Conservation (phyloP, 2,329 filamentous ascomycete species). For the Phialophora macrospora region DNA sequence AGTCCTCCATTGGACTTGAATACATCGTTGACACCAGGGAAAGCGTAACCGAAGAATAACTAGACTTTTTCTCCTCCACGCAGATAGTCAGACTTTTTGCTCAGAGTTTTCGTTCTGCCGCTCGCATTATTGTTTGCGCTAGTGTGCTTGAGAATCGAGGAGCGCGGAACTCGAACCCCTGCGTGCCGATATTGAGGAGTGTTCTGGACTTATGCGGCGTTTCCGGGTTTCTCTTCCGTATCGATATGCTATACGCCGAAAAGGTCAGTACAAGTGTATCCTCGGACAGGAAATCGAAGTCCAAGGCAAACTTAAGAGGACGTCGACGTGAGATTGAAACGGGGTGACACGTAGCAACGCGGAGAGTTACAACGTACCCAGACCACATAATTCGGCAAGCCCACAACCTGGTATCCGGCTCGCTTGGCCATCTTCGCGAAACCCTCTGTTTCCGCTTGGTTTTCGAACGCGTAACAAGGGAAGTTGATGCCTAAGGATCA, state of each 20-base stretch:
- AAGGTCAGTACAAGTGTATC: slow-evolving; percentile 5
- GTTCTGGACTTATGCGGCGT: slow-evolving; percentile 48
- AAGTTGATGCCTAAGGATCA: slow-evolving; percentile 82
- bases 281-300: not conserved
- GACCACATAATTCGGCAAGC: slow-evolving; percentile 95
- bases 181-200: not conserved
- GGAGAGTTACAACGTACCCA: slow-evolving; percentile 59
- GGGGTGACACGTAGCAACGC: not conserved
- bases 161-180: not conserved
- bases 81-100: not conserved
- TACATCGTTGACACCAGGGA: not conserved
- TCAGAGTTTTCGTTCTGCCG: not conserved
- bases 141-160: not conserved
- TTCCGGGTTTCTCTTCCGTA: slow-evolving; percentile 91
- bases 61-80: not conserved
- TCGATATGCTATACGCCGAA: slow-evolving; percentile 71
- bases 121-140: not conserved
- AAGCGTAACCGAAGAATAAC: not conserved
- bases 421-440: slow-evolving; percentile 99
- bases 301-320: not conserved
- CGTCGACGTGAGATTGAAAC: not conserved
- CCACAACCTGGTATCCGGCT: slow-evolving; percentile 89
- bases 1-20: not conserved
- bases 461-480: slow-evolving; percentile 94
- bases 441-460: slow-evolving; percentile 97